Percentiles rank a stretch among this genome's conserved stretches.
Conservation (phyloP, 352 stramenopile species). For the Globisporangium echinulatum region DNA sequence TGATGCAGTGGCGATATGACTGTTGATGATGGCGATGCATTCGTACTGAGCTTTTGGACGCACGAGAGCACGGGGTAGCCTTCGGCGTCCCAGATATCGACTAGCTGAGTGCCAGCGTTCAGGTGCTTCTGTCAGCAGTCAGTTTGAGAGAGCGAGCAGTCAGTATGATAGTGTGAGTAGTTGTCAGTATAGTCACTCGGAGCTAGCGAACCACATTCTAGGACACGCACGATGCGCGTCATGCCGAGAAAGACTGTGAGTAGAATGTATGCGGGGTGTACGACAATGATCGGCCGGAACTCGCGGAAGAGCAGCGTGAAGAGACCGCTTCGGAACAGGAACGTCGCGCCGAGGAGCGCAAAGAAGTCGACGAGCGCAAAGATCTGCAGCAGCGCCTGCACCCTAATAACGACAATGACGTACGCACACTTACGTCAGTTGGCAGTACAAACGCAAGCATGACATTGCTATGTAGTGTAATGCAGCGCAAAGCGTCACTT, state of each 20-base stretch:
- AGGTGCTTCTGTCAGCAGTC: conserved; percentile 21
- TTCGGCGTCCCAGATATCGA: conserved; percentile 36
- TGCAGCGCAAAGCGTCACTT: neutral
- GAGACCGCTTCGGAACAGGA: conserved; percentile 66
- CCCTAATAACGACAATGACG: conserved; percentile 15
- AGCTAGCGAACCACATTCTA: too few relatives aligned
- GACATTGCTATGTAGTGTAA: too few relatives aligned
- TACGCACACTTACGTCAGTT: too few relatives aligned
- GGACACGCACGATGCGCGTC: conserved; percentile 26
- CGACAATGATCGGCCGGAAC: conserved; percentile 38
- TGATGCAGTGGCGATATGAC: neutral
- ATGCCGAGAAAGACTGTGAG: conserved; percentile 36
- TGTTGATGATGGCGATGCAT: neutral
- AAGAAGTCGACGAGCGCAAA: conserved; percentile 48
- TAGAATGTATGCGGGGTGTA: conserved; percentile 45
- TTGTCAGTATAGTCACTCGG: too few relatives aligned
- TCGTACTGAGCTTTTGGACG: conserved; percentile 48
- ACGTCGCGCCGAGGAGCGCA: conserved; percentile 48
- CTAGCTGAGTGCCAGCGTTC: conserved; percentile 17
- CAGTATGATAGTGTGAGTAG: too few relatives aligned
- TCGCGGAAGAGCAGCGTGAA: conserved; percentile 51
- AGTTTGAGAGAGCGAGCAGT: too few relatives aligned
- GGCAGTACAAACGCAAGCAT: too few relatives aligned
- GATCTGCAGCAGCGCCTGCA: conserved; percentile 65
- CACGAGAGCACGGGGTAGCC: conserved; percentile 38